Percentiles rank a stretch among this genome's conserved stretches.
Conservation (phyloP, 768 basidiomycete genomes). For the Kwoniella bestiolae region DNA sequence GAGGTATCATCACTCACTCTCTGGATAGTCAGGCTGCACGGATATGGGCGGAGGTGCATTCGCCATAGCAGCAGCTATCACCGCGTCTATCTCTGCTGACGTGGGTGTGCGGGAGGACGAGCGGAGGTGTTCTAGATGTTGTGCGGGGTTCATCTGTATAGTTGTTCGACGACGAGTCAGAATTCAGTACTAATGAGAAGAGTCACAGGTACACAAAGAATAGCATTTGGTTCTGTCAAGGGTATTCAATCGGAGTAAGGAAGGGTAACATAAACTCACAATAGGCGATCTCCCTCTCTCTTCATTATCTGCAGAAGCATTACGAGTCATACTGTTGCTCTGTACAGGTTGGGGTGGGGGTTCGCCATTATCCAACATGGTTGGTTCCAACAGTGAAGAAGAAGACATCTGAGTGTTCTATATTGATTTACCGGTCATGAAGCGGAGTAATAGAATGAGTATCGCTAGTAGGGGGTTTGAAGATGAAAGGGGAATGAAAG, state of each 20-base stretch:
- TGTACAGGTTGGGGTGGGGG: background rate
- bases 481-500: conserved; percentile 1
- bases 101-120: conserved; percentile 42
- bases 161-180: too few species aligned
- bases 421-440: background rate
- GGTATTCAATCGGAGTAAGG: background rate
- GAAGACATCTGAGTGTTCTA: conserved; percentile 11
- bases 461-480: background rate
- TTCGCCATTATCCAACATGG: conserved; percentile 8
- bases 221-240: too few species aligned
- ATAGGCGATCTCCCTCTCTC: conserved; percentile 22
- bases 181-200: too few species aligned
- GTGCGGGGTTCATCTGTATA: conserved; percentile 14
- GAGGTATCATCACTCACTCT: too few species aligned
- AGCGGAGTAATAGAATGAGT: too few species aligned
- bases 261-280: conserved; percentile 10
- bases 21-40: conserved; percentile 57
- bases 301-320: conserved; percentile 10
- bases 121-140: conserved; percentile 7
- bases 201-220: too few species aligned
- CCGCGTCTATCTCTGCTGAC: conserved; percentile 83
- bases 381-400: conserved; percentile 13
- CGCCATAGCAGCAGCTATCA: conserved; percentile 88
- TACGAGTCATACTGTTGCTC: background rate
- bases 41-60: conserved; percentile 61